phyloP scores from a whole-genome alignment of 2,329 filamentous ascomycete genomes.

The Cordyceps farinosa region DNA sequence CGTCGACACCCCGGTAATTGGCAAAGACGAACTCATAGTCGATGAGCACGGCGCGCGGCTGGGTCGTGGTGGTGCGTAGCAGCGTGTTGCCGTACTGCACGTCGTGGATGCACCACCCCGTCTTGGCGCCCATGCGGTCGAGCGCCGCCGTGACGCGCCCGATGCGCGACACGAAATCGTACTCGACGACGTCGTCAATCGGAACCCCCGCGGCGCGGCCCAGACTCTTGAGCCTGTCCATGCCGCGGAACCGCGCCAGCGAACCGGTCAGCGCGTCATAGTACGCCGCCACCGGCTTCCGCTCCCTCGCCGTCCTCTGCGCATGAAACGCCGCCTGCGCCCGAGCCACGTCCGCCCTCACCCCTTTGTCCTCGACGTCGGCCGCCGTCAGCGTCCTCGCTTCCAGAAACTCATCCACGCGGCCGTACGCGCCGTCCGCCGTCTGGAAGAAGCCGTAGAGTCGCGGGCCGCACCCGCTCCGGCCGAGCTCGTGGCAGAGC shows the following conservation, averaged over 20 bases:
- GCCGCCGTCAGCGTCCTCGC: slow-evolving; percentile 17
- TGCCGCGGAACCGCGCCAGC: slow-evolving; percentile 14
- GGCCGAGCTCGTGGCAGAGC: slow-evolving; percentile 15
- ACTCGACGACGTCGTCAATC: slow-evolving; percentile 18
- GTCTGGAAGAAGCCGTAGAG: slow-evolving; percentile 21
- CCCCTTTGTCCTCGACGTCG: slow-evolving; percentile 18
- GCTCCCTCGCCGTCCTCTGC: background rate
- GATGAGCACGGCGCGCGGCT: slow-evolving; percentile 14
- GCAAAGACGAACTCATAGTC: slow-evolving; percentile 20
- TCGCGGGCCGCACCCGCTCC: slow-evolving; percentile 15
- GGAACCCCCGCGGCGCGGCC: slow-evolving; percentile 8
- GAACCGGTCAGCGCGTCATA: slow-evolving; percentile 12
- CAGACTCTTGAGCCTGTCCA: slow-evolving; percentile 15
- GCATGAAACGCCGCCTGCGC: slow-evolving; percentile 17
- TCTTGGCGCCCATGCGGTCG: slow-evolving; percentile 6
- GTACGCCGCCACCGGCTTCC: background rate
- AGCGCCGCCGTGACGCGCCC: background rate
- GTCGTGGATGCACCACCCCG: slow-evolving; percentile 21
- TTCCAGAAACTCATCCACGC: slow-evolving; percentile 20
- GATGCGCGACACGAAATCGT: slow-evolving; percentile 17
- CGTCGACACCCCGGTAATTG: slow-evolving; percentile 21
- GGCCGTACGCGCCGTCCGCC: slow-evolving; percentile 17
- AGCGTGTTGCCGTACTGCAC: slow-evolving; percentile 21
- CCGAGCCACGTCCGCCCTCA: slow-evolving; percentile 18
- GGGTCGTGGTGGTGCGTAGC: slow-evolving; percentile 2